Base-by-base conservation (phyloP, 208 protist genomes). In the Trypanosoma scelopori region DNA sequence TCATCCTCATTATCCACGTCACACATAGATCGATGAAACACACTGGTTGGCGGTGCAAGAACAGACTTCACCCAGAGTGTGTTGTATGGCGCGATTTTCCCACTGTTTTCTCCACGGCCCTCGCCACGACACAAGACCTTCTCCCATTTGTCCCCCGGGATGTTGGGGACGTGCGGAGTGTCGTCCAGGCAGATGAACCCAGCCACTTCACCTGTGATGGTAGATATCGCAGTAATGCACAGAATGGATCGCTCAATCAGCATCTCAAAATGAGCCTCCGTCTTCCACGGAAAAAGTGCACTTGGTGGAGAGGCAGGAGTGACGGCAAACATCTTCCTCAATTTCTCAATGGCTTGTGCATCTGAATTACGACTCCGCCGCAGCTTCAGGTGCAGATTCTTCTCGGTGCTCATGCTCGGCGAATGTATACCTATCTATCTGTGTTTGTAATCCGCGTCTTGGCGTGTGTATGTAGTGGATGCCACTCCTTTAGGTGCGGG, bases 11-110 rank as follows among this genome's bases (percentile, higher is more conserved):
- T 30, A 25, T 69, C 48, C 27, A n/a, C n/a, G n/a, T n/a, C n/a
- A n/a, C n/a, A n/a, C 50, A 59, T 9, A 63, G 42, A n/a, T n/a
- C 9, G 32, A 37, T 37, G 32, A 51, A 67, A 67, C 18, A 67
- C 71, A 52, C 27, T 66, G 18, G 59, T 76, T 22, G 72, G 58
- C 0, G 83, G 81, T 12, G 73, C 67, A 49, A 92, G 43, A 11
- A 90, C 62, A 65, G 85, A 76, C 58, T 81, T 85, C 28, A 92
- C 58, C 85, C 85, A 92, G 57, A 91, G 55, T 22, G 85, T 92
- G 63, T 92, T 92, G 57, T 66, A 76, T 22, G 78, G 72, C 35
- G 22, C 6, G 27, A 85, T 74, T 15, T 49, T 12, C 15, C 53
- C 68, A 0, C 23, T 16, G 32, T 35, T 20, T 32, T 39, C 32